Conservation (phyloP, 164 flowering plant species). For the Tetrastigma voinierianum region DNA sequence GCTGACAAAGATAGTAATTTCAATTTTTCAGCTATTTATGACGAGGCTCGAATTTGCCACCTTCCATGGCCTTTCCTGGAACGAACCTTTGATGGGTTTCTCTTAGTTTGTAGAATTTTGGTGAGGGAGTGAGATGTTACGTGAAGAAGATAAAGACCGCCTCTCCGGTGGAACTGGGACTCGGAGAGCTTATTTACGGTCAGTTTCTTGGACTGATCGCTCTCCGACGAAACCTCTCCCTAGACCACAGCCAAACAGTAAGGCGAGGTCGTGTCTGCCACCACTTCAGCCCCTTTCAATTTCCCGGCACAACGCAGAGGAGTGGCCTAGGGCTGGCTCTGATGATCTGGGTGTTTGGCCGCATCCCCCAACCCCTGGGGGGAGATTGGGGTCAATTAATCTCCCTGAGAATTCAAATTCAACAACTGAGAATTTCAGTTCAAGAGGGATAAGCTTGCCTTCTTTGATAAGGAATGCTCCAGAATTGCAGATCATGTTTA, state of each 20-base stretch:
- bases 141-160: conserved; percentile 33
- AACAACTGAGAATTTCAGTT: conserved; percentile 44
- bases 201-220: conserved; percentile 72
- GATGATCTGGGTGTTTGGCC: conserved; percentile 85
- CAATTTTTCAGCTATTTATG: conserved; percentile 17
- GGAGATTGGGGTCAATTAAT: conserved; percentile 14
- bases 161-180: conserved; percentile 19
- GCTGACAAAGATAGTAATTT: conserved; percentile 5
- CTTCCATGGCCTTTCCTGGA: conserved; percentile 32
- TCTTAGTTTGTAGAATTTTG: conserved; percentile 11
- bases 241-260: conserved; percentile 32
- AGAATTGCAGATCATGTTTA: conserved; percentile 71
- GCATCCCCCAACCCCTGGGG: conserved; percentile 52
- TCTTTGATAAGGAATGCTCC: conserved; percentile 84
- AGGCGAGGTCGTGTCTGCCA: conserved; percentile 49
- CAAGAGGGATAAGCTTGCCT: conserved; percentile 70
- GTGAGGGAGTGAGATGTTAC: conserved; percentile 37
- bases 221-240: conserved; percentile 48
- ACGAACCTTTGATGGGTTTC: conserved; percentile 30
- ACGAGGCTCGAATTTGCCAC: conserved; percentile 5
- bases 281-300: conserved; percentile 75
- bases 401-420: conserved; percentile 13
- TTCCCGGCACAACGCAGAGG: conserved; percentile 42
- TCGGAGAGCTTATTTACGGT: conserved; percentile 52
- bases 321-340: conserved; percentile 77